These are phyloP conservation scores for Paraphaeosphaeria minitans DNA, from an alignment of 2,329 filamentous ascomycete genomes.

Conservation along the genomic window DNA sequence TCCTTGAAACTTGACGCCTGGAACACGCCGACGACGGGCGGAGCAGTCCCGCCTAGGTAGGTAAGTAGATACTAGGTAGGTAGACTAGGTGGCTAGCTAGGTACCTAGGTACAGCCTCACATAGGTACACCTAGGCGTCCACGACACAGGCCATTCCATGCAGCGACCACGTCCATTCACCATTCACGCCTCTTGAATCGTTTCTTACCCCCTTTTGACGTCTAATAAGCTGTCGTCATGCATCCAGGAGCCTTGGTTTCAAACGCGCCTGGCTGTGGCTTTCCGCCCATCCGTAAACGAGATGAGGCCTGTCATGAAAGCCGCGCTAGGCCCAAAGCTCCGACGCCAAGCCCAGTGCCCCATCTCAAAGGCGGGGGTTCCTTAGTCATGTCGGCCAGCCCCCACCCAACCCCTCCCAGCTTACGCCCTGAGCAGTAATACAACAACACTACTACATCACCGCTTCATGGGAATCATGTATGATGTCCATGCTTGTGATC, in stretches of 20 bases:
- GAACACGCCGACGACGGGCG: slow-evolving; percentile 12
- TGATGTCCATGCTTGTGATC: no score
- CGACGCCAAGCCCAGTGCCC: slow-evolving; percentile 3
- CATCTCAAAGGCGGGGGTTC: background rate
- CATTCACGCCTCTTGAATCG: slow-evolving; percentile 10
- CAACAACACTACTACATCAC: no score
- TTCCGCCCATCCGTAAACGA: slow-evolving; percentile 16
- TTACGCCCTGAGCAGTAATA: no score
- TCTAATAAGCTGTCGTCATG: background rate
- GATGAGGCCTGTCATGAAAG: slow-evolving; percentile 9
- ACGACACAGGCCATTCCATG: slow-evolving; percentile 25
- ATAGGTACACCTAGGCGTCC: slow-evolving; percentile 22
- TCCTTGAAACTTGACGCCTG: slow-evolving; percentile 25
- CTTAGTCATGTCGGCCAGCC: slow-evolving; percentile 6
- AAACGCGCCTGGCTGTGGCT: slow-evolving; percentile 1
- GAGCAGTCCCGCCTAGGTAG: slow-evolving; percentile 28
- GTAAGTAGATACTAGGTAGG: no score
- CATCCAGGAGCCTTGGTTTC: slow-evolving; percentile 1
- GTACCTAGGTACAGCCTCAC: no score
- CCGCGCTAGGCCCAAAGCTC: slow-evolving; percentile 4
- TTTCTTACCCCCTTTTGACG: background rate
- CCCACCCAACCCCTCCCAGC: no score
- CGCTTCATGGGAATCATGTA: no score
- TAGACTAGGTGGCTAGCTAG: no score
- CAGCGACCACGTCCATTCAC: slow-evolving; percentile 20